Percentiles rank a stretch among this genome's conserved stretches.
Conservation (phyloP, 305 asterid genomes). For the Salvia sclarea region DNA sequence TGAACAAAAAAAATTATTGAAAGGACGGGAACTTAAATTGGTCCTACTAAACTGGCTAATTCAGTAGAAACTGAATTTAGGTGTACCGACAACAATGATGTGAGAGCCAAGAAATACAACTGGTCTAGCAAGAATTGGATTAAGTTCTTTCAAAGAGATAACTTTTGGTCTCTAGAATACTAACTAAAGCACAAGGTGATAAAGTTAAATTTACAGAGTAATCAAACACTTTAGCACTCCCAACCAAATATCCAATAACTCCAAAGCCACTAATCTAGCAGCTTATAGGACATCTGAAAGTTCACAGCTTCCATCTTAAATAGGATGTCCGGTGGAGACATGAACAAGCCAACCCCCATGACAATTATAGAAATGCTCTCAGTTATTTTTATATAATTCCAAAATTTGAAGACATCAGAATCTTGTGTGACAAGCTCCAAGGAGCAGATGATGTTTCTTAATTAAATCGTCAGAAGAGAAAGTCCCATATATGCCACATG, state of each 20-base stretch:
- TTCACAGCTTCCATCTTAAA: background rate
- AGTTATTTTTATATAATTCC: background rate
- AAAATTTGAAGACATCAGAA: background rate
- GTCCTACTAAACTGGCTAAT: background rate
- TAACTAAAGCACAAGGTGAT: background rate
- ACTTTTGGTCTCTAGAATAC: background rate
- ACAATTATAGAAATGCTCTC: background rate
- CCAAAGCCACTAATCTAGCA: background rate
- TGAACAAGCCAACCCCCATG: background rate
- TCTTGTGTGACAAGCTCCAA: background rate
- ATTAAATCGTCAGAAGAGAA: slow-evolving; percentile 23
- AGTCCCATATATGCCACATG: background rate
- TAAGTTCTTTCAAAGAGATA: slow-evolving; percentile 5
- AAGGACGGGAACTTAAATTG: background rate
- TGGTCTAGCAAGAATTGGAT: background rate
- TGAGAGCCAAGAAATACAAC: background rate
- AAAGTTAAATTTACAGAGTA: slow-evolving; percentile 6
- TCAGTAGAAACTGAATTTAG: background rate
- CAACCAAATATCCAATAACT: background rate
- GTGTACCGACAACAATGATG: background rate
- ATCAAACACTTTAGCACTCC: background rate
- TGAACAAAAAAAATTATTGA: background rate
- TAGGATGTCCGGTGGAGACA: background rate
- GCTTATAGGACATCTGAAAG: background rate
- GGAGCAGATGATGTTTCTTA: background rate